phyloP scores from a whole-genome alignment of 495 filamentous ascomycete genomes.

The Usnea hakonensis region DNA sequence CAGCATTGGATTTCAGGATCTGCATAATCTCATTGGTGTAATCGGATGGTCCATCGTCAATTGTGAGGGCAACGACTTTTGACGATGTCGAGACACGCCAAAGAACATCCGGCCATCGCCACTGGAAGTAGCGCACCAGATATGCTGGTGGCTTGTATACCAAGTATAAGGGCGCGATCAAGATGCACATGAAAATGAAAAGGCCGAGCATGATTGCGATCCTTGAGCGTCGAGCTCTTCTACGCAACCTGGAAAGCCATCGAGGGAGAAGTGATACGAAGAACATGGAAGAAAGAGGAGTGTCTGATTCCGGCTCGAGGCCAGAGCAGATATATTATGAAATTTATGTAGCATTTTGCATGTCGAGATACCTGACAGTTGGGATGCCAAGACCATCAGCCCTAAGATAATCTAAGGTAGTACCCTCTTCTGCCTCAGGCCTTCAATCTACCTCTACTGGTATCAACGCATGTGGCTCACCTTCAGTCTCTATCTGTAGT shows the following conservation, averaged over 20 bases:
- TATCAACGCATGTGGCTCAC: no score
- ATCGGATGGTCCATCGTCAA: constrained; percentile 73
- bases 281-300: constrained; percentile 28
- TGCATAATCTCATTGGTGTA: constrained; percentile 65
- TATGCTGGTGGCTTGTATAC: constrained; percentile 66
- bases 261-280: constrained; percentile 37
- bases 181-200: constrained; percentile 37
- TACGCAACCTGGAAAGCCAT: constrained; percentile 43
- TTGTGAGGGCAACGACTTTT: constrained; percentile 68
- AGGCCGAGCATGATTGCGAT: constrained; percentile 47
- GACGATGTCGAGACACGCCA: constrained; percentile 52
- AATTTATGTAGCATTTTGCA: no score
- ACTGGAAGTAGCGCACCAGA: constrained; percentile 59
- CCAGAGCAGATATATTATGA: no score
- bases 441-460: no score
- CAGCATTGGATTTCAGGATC: constrained; percentile 48
- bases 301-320: not conserved
- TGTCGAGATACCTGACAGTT: no score
- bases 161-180: constrained; percentile 52
- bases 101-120: constrained; percentile 66
- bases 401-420: not conserved
- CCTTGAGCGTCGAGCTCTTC: constrained; percentile 47
- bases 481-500: no score
- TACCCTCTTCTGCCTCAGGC: no score
- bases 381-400: not conserved